These are phyloP conservation scores for Puya raimondii DNA, from an alignment of 176 grass and related monocot genomes.

Conservation along the genomic window DNA sequence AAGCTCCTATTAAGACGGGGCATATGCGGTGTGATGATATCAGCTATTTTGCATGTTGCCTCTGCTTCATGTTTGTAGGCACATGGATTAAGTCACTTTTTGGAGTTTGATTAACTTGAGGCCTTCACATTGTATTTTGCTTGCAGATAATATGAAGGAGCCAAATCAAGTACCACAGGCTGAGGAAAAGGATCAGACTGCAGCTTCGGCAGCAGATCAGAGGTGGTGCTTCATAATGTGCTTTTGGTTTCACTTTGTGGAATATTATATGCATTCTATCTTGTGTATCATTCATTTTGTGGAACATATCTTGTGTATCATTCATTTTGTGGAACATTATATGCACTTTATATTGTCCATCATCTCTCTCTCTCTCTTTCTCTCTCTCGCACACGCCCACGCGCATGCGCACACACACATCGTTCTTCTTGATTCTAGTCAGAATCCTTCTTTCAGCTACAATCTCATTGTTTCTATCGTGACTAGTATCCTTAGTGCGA, in stretches of 20 bases:
- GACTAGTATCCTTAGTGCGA: too few relatives aligned
- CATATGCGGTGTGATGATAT: too few relatives aligned
- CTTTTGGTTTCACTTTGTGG: not conserved
- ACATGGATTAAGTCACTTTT: not conserved
- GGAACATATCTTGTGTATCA: not conserved
- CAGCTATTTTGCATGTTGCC: too few relatives aligned
- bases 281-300: constrained; percentile 1
- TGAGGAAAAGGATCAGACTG: constrained; percentile 1
- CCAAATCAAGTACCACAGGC: constrained; percentile 16
- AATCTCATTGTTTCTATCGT: too few relatives aligned
- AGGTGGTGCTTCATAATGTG: constrained; percentile 17
- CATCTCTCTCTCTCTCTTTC: too few relatives aligned
- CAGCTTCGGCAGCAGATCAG: constrained; percentile 1
- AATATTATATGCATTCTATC: constrained; percentile 1
- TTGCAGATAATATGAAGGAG: constrained; percentile 85
- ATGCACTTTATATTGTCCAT: not conserved
- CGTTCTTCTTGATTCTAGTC: too few relatives aligned
- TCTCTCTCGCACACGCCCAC: too few relatives aligned
- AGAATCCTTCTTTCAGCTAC: too few relatives aligned
- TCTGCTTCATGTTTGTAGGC: too few relatives aligned
- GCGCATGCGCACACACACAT: too few relatives aligned
- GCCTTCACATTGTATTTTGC: constrained; percentile 14
- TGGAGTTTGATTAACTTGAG: not conserved
- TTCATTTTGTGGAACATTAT: not conserved
- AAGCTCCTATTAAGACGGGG: too few relatives aligned